A percentile compares a stretch with the other conserved stretches of the same genome.
These are phyloP conservation scores for Leishmania tropica DNA, from an alignment of 208 protist species.

Conservation along the genomic window DNA sequence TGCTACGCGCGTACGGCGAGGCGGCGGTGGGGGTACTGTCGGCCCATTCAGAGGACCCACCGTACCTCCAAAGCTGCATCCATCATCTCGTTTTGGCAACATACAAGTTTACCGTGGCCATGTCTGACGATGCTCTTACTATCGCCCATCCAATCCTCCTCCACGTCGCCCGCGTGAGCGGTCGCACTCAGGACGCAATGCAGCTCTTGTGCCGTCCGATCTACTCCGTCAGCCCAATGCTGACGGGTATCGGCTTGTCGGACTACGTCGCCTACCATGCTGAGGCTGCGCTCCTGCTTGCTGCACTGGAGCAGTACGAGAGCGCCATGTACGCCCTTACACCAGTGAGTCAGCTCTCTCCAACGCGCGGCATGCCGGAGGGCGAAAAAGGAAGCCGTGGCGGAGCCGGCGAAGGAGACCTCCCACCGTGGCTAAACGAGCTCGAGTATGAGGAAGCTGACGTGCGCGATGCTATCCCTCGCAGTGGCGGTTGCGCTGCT, in stretches of 20 bases:
- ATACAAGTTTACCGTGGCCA: background rate
- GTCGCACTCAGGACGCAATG: conserved; percentile 34
- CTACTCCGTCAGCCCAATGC: conserved; percentile 24
- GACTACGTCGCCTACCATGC: conserved; percentile 57
- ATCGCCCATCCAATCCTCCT: conserved; percentile 32
- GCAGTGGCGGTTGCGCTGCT: background rate
- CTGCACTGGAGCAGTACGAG: conserved; percentile 32
- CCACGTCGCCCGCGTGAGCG: conserved; percentile 29
- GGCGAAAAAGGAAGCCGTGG: background rate
- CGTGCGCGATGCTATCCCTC: background rate
- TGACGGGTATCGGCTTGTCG: conserved; percentile 39
- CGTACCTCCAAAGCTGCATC: conserved; percentile 9
- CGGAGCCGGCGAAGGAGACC: background rate
- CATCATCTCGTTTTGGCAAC: conserved; percentile 12
- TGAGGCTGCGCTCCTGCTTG: conserved; percentile 50
- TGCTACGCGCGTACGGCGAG: conserved; percentile 59
- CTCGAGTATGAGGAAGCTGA: background rate
- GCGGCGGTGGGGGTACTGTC: conserved; percentile 17
- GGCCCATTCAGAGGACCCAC: background rate
- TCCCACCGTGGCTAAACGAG: background rate
- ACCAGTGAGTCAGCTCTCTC: conserved; percentile 21
- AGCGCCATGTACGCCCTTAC: conserved; percentile 39
- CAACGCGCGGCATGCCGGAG: background rate
- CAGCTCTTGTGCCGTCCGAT: conserved; percentile 46
- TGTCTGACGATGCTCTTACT: conserved; percentile 2